A percentile compares a stretch with the other conserved stretches of the same genome.
Conservation (phyloP, 1,284 basidiomycete genomes). For the Tremellales sp. region DNA sequence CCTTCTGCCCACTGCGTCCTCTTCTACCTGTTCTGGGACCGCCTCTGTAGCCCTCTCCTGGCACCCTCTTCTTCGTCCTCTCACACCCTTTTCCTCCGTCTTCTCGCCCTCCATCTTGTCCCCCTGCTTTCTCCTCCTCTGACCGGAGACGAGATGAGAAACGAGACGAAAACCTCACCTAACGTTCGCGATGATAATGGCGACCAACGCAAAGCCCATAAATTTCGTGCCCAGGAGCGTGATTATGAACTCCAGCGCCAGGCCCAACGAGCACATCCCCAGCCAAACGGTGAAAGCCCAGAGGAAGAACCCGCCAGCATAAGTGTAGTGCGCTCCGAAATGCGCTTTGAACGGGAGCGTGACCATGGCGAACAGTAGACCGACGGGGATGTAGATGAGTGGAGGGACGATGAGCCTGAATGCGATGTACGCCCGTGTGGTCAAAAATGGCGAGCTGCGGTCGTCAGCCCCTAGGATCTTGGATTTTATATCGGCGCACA, state of each 20-base stretch:
- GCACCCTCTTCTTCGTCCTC: too few species aligned
- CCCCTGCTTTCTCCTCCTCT: too few species aligned
- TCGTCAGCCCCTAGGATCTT: background rate
- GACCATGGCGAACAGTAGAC: conserved; percentile 63
- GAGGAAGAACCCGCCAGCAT: conserved; percentile 61
- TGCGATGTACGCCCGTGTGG: conserved; percentile 55
- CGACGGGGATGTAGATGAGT: conserved; percentile 58
- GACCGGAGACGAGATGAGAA: too few species aligned
- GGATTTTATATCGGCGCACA: too few species aligned
- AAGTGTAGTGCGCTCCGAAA: conserved; percentile 46
- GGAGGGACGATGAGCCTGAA: conserved; percentile 59
- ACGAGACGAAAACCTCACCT: conserved; percentile 41
- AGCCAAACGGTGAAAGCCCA: conserved; percentile 71
- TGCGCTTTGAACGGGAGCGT: conserved; percentile 60
- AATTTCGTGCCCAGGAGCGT: conserved; percentile 45
- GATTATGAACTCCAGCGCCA: conserved; percentile 57
- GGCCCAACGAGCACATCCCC: conserved; percentile 44
- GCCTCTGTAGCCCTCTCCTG: too few species aligned
- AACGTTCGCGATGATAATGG: conserved; percentile 64
- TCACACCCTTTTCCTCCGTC: too few species aligned
- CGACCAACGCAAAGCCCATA: conserved; percentile 43
- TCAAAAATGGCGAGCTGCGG: conserved; percentile 50
- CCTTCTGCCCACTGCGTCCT: too few species aligned
- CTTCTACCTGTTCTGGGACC: too few species aligned
- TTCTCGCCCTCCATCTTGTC: too few species aligned